Percentiles rank a stretch among this genome's conserved stretches.
phyloP scores from a whole-genome alignment of 257 asterid genomes.

The Primulina eburnea region DNA sequence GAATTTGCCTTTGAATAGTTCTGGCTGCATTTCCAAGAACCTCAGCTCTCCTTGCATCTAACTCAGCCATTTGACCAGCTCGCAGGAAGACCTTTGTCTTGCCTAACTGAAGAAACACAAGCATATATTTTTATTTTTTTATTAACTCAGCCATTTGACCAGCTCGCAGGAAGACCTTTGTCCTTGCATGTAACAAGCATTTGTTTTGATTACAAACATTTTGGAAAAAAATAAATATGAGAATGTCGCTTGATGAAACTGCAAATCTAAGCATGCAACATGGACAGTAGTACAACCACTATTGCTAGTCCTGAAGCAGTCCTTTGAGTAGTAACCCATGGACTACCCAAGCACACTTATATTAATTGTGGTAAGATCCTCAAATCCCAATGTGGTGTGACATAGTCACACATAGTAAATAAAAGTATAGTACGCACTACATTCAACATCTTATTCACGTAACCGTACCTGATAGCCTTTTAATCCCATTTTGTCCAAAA shows the following conservation, averaged over 20 bases:
- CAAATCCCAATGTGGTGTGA: slow-evolving; percentile 1
- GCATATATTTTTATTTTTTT: background rate
- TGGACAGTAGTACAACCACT: background rate
- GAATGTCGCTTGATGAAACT: background rate
- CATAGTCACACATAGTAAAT: slow-evolving; percentile 4
- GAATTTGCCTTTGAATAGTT: slow-evolving; percentile 88
- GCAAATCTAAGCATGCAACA: slow-evolving; percentile 3
- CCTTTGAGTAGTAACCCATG: slow-evolving; percentile 7
- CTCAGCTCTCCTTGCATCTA: slow-evolving; percentile 94
- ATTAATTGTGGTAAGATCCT: slow-evolving; percentile 12
- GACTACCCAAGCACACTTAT: slow-evolving; percentile 12
- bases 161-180: slow-evolving; percentile 96
- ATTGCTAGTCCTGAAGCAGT: slow-evolving; percentile 1
- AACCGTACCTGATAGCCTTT: slow-evolving; percentile 82
- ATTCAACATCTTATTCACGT: slow-evolving; percentile 8
- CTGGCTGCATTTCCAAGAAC: slow-evolving; percentile 98
- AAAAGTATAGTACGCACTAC: background rate
- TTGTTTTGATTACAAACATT: too few species aligned
- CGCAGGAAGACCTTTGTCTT: slow-evolving; percentile 93
- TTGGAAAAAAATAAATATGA: slow-evolving; percentile 3
- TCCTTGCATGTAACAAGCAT: slow-evolving; percentile 60
- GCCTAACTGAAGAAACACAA: slow-evolving; percentile 70
- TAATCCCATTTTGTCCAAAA: slow-evolving; percentile 85
- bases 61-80: slow-evolving; percentile 99
- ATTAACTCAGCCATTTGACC: slow-evolving; percentile 98